Evolutionary conservation across 2,329 filamentous ascomycete genomes (phyloP).

Genomic region (Xenosphaeropsis pyriputrescens): DNA sequence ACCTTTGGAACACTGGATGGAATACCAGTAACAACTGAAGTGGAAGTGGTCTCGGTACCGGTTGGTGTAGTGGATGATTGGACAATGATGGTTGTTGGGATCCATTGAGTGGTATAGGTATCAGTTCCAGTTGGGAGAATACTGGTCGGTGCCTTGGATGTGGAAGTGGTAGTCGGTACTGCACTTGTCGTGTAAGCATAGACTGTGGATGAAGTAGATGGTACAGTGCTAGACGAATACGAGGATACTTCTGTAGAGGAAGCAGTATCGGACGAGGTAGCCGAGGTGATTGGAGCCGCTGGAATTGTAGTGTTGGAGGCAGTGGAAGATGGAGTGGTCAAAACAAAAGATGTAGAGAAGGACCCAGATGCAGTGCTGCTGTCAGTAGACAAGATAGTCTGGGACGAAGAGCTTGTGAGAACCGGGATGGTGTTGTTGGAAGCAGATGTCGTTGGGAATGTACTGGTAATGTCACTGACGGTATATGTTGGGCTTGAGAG

Average conservation of each 20-base stretch:
- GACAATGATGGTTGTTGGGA: conserved; percentile 13
- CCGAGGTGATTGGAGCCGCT: conserved; percentile 3
- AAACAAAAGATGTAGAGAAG: not conserved
- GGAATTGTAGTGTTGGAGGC: conserved; percentile 3
- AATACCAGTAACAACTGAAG: conserved; percentile 12
- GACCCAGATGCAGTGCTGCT: not conserved
- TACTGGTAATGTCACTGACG: too few relatives aligned
- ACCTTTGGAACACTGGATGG: conserved; percentile 11
- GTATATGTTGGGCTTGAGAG: too few relatives aligned
- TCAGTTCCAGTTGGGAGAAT: conserved; percentile 14
- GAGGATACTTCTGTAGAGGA: not conserved
- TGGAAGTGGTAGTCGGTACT: not conserved
- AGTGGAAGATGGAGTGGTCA: not conserved
- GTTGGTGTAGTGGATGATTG: conserved; percentile 7
- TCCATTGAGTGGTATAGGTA: conserved; percentile 10
- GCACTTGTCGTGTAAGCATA: not conserved
- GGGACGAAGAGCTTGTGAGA: too few relatives aligned
- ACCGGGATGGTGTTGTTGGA: not conserved
- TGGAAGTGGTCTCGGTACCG: conserved; percentile 4
- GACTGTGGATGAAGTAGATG: conserved; percentile 1
- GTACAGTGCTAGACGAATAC: not conserved
- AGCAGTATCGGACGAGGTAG: conserved; percentile 1
- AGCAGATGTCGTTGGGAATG: too few relatives aligned
- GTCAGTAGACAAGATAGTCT: conserved; percentile 1
- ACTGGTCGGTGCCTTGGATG: not conserved